These are phyloP conservation scores for Leucosporidium scottii DNA, from an alignment of 768 basidiomycete species.

Conservation along the genomic window DNA sequence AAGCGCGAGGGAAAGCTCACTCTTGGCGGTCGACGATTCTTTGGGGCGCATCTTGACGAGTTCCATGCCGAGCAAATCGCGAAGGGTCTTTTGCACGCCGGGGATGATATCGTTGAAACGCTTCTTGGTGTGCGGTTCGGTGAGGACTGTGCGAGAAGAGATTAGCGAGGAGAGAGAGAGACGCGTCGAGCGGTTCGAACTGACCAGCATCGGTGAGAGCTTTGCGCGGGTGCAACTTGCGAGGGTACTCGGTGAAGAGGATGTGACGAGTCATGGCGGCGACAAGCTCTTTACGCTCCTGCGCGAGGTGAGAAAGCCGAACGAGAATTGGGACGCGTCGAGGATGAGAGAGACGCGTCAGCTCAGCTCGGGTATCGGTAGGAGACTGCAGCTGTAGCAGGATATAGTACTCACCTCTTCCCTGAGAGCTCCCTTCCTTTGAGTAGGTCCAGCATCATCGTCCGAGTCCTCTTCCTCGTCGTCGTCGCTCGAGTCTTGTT, in stretches of 20 bases:
- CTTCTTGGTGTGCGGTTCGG: neutral
- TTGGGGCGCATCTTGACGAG: constrained; percentile 67
- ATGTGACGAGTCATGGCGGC: constrained; percentile 70
- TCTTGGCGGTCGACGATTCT: constrained; percentile 34
- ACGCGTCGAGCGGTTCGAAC: neutral
- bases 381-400: too few relatives aligned
- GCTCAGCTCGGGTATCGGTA: too few relatives aligned
- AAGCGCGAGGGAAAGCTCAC: neutral
- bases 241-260: constrained; percentile 68
- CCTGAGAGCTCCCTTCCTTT: constrained; percentile 14
- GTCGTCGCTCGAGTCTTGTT: neutral
- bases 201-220: constrained; percentile 79
- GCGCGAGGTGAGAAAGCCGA: neutral
- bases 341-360: too few relatives aligned
- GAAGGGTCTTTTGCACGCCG: constrained; percentile 59
- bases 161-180: neutral
- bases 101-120: constrained; percentile 61
- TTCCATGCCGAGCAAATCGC: constrained; percentile 70
- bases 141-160: too few relatives aligned
- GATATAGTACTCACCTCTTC: constrained; percentile 12
- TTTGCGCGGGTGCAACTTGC: constrained; percentile 62
- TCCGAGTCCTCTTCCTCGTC: neutral
- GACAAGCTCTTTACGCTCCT: constrained; percentile 64
- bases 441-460: neutral
- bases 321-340: too few relatives aligned